phyloP scores from a whole-genome alignment of 2,329 filamentous ascomycete species.

The Colletotrichum liriopes region DNA sequence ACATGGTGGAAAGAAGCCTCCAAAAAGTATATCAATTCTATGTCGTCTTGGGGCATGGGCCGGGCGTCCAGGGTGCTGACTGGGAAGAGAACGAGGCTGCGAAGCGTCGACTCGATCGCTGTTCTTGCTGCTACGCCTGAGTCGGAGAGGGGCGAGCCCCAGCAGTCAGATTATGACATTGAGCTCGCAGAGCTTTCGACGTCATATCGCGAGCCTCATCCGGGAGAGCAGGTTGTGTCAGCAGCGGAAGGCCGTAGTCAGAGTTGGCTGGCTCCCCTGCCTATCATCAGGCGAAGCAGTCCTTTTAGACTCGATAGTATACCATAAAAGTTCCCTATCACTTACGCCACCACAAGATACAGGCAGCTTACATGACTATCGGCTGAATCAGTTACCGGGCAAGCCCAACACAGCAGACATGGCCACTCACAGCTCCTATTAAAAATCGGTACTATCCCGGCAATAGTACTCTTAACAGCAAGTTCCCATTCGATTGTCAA shows the following conservation, averaged over 20 bases:
- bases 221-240: neutral
- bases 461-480: neutral
- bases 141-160: conserved; percentile 24
- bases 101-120: neutral
- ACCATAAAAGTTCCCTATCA: neutral
- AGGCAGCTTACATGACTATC: neutral
- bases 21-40: neutral
- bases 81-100: neutral
- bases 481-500: neutral
- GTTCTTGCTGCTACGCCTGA: conserved; percentile 7
- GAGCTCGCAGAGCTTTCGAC: conserved; percentile 22
- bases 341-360: neutral
- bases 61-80: neutral
- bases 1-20: conserved; percentile 16
- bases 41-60: conserved; percentile 21
- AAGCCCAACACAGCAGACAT: neutral
- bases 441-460: neutral
- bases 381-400: neutral
- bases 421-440: neutral
- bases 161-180: conserved; percentile 26
- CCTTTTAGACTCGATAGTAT: conserved; percentile 7
- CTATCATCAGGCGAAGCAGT: conserved; percentile 21
- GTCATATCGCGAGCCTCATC: conserved; percentile 2
- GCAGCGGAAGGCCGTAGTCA: neutral
- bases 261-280: conserved; percentile 7